Percentiles rank a stretch among this genome's conserved stretches.
Conservation (phyloP, 768 basidiomycete species). For the Pisolithus tinctorius region DNA sequence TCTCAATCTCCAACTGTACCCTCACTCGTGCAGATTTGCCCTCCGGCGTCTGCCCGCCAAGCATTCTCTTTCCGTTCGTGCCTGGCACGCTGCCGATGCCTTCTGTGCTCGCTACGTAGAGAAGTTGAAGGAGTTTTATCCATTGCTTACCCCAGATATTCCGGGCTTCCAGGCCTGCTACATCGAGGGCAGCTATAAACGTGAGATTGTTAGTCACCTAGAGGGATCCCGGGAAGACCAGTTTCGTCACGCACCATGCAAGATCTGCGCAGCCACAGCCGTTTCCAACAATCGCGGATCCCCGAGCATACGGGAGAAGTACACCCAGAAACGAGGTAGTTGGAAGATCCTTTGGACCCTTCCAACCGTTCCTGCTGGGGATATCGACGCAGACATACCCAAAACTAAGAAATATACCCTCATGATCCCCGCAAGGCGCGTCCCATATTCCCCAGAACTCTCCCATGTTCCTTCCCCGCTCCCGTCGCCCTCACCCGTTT, state of each 20-base stretch:
- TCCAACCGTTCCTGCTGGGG: constrained; percentile 21
- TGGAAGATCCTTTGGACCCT: constrained; percentile 39
- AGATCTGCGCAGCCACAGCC: constrained; percentile 57
- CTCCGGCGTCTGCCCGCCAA: constrained; percentile 57
- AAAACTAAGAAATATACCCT: constrained; percentile 82
- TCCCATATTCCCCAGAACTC: constrained; percentile 50
- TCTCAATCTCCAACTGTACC: constrained; percentile 60
- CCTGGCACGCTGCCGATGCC: constrained; percentile 36
- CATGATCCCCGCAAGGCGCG: constrained; percentile 71
- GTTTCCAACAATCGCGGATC: constrained; percentile 46
- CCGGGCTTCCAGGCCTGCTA: constrained; percentile 55
- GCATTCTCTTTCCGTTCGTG: constrained; percentile 29
- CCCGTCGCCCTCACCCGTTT: constrained; percentile 15
- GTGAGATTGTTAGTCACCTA: constrained; percentile 7
- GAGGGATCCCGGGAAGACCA: neutral
- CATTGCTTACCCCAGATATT: constrained; percentile 74
- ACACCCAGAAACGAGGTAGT: constrained; percentile 62
- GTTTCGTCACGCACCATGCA: constrained; percentile 49
- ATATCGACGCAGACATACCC: constrained; percentile 28
- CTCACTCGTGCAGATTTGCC: constrained; percentile 60
- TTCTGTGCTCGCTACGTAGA: constrained; percentile 57
- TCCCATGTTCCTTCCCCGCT: constrained; percentile 40
- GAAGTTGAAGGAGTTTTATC: constrained; percentile 60
- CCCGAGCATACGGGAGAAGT: constrained; percentile 57
- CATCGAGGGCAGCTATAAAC: constrained; percentile 58